phyloP scores from a whole-genome alignment of 2,329 filamentous ascomycete genomes.

The Ceratocystis papillata region DNA sequence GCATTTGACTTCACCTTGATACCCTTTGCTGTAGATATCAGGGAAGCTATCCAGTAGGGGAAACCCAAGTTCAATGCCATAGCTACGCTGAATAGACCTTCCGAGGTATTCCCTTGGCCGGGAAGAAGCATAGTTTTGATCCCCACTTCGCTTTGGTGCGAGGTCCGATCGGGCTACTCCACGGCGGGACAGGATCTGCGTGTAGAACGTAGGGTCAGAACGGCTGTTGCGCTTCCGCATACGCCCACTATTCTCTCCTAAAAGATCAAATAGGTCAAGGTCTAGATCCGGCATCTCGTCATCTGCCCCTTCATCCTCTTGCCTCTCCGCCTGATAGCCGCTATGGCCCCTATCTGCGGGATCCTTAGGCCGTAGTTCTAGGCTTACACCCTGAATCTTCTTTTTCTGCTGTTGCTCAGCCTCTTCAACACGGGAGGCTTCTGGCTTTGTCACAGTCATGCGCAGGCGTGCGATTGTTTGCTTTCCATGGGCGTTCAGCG shows the following conservation, averaged over 20 bases:
- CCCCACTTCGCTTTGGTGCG: not conserved
- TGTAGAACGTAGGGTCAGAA: constrained; percentile 1
- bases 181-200: constrained; percentile 16
- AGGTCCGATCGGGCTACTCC: constrained; percentile 8
- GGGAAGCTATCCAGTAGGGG: constrained; percentile 80
- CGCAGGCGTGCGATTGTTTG: constrained; percentile 67
- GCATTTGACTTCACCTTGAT: constrained; percentile 18
- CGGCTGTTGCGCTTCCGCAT: constrained; percentile 14
- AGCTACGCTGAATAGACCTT: constrained; percentile 29
- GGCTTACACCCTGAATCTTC: not conserved
- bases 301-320: constrained; percentile 26
- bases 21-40: constrained; percentile 47
- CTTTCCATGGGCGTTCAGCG: constrained; percentile 63
- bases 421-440: not conserved
- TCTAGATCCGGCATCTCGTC: constrained; percentile 28
- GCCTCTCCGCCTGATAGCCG: not conserved
- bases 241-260: constrained; percentile 2
- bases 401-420: constrained; percentile 6
- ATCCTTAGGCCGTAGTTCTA: not conserved
- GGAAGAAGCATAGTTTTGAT: not conserved
- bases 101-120: constrained; percentile 15
- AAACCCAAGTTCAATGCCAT: constrained; percentile 49
- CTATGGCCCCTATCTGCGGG: not conserved
- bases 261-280: constrained; percentile 24
- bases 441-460: constrained; percentile 43